Conservation (phyloP, 129 eudicot species). For the Dittrichia graveolens region DNA sequence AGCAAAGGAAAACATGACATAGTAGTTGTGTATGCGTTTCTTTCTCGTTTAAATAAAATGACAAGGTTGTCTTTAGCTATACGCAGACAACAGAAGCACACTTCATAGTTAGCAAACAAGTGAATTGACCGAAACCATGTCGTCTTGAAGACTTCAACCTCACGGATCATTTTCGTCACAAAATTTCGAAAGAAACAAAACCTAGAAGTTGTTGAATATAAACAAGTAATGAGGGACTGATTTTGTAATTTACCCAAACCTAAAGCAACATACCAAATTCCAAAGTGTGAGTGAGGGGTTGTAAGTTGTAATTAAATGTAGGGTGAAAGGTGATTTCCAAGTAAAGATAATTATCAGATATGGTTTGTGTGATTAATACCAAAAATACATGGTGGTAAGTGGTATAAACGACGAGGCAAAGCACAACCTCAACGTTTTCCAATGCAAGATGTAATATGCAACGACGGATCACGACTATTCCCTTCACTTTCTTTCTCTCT, state of each 20-base stretch:
- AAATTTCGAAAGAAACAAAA: not conserved
- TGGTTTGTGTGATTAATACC: conserved; percentile 6
- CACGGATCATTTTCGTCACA: not conserved
- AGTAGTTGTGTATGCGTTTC: too few species aligned
- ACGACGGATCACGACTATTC: conserved; percentile 27
- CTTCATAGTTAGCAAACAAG: not conserved
- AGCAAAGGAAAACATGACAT: not conserved
- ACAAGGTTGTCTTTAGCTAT: not conserved
- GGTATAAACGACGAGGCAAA: conserved; percentile 31
- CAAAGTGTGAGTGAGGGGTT: conserved; percentile 1
- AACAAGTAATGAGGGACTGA: not conserved
- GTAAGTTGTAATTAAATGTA: conserved; percentile 5
- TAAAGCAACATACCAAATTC: not conserved
- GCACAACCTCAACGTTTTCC: conserved; percentile 35
- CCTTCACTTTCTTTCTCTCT: conserved; percentile 23
- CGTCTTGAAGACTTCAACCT: not conserved
- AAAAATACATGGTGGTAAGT: conserved; percentile 14
- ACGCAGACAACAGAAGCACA: not conserved
- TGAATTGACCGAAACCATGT: not conserved
- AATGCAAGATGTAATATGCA: conserved; percentile 29
- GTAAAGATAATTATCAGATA: conserved; percentile 13
- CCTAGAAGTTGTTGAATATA: too few species aligned
- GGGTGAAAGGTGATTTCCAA: conserved; percentile 26
- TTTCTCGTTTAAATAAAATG: not conserved
- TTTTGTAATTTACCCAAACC: not conserved